These are phyloP conservation scores for Sporothrix protearum DNA, from an alignment of 2,329 filamentous ascomycete species.

Conservation along the genomic window DNA sequence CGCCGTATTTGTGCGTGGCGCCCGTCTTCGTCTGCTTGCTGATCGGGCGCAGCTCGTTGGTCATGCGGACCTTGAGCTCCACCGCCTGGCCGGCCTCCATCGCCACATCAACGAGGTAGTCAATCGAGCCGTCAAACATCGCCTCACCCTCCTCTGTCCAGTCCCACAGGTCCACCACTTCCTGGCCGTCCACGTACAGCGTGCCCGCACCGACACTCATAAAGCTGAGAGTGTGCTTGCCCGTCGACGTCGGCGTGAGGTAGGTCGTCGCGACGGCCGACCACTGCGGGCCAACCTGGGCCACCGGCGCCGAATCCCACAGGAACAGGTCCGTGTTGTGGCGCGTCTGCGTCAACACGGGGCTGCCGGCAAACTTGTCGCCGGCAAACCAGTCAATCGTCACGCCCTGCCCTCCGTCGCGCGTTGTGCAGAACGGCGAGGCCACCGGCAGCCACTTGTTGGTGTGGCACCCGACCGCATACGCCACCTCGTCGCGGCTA, in stretches of 20 bases:
- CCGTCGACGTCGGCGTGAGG: conserved; percentile 56
- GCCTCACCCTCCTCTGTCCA: conserved; percentile 67
- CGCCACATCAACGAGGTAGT: conserved; percentile 58
- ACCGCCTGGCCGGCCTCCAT: conserved; percentile 58
- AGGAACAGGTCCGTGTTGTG: conserved; percentile 65
- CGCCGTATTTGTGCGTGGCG: conserved; percentile 64
- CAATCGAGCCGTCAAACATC: conserved; percentile 66
- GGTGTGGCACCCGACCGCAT: conserved; percentile 60
- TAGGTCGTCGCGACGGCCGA: conserved; percentile 61
- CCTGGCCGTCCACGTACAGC: conserved; percentile 56
- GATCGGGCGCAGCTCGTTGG: conserved; percentile 60
- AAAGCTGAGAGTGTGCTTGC: conserved; percentile 63
- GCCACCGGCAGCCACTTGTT: conserved; percentile 64
- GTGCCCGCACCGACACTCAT: conserved; percentile 64
- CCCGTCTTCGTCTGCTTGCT: conserved; percentile 56
- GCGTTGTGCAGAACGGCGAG: conserved; percentile 55
- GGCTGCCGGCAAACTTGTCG: conserved; percentile 58
- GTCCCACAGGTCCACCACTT: conserved; percentile 63
- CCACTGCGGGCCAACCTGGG: conserved; percentile 59
- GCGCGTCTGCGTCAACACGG: conserved; percentile 56
- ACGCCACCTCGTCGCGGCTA: conserved; percentile 54
- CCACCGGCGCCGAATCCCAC: conserved; percentile 64
- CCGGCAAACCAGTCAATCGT: conserved; percentile 62
- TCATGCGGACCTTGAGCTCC: conserved; percentile 62
- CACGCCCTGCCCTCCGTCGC: conserved; percentile 57